A percentile compares a stretch with the other conserved stretches of the same genome.
Conservation (phyloP, 768 basidiomycete species). For the Calocybe cyanea region DNA sequence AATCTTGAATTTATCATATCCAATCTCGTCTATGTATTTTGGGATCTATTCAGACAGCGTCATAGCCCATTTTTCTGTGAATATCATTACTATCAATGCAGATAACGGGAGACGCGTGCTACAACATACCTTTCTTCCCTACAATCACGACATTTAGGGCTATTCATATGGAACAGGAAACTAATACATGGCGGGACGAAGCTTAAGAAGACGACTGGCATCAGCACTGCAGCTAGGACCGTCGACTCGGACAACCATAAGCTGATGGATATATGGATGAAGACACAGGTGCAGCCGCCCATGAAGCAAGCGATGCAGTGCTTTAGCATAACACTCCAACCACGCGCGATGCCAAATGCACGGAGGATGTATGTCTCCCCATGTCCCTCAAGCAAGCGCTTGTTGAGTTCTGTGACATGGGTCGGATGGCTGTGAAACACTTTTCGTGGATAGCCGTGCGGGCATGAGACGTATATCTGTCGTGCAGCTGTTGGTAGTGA, state of each 20-base stretch:
- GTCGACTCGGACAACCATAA: conserved; percentile 15
- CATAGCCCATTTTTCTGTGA: neutral
- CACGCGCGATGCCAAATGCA: conserved; percentile 18
- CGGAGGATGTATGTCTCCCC: conserved; percentile 19
- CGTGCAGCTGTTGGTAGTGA: conserved; percentile 19
- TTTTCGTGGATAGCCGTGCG: conserved; percentile 16
- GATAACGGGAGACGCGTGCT: neutral
- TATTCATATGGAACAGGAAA: conserved; percentile 17
- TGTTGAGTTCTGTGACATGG: conserved; percentile 13
- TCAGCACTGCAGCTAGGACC: conserved; percentile 14
- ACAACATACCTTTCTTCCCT: conserved; percentile 10
- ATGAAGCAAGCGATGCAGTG: conserved; percentile 18
- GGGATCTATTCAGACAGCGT: neutral
- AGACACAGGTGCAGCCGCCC: conserved; percentile 15
- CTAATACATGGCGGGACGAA: conserved; percentile 14
- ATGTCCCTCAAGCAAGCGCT: conserved; percentile 13
- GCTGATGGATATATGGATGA: conserved; percentile 11
- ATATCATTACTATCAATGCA: neutral
- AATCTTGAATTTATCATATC: no score
- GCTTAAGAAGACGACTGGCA: conserved; percentile 13
- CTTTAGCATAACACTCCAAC: conserved; percentile 16
- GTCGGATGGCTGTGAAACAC: conserved; percentile 10
- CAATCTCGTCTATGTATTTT: no score
- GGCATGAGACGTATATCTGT: conserved; percentile 17
- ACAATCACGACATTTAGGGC: conserved; percentile 13